Evolutionary conservation across 257 asterid species (phyloP), one percentile per base, ranked within the genome.

Genomic region (Knoxia roxburghii): DNA sequence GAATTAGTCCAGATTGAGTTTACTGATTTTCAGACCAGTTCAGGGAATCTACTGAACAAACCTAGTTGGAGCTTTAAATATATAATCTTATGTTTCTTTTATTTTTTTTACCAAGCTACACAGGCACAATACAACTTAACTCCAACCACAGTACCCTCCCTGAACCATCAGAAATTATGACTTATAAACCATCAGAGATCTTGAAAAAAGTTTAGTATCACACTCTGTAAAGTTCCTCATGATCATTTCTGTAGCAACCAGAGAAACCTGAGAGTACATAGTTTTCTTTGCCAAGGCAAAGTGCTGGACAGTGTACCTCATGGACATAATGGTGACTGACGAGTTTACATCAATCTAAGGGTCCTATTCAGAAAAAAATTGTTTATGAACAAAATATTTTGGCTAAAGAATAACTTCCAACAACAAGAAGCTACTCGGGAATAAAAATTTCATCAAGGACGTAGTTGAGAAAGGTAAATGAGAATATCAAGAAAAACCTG

Each of bases 401-500:
- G 14, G 41, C 24, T 33, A 11, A 40, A 33, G 41, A 62, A 62
- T 24, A 64, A 1, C 23, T n/a, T 4, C 41, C 32, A 37, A 37
- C 41, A 37, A 45, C 35, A 8, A 23, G 30, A n/a, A 46, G 18
- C 45, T 10, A 15, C 59, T 32, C 18, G 51, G 45, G 45, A 32
- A n/a, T 40, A 26, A 18, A 14, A 21, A 24, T 37, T n/a, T 13
- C 12, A 32, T 29, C 10, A 30, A 73, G 27, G 37, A 23, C n/a
- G 52, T 37, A 48, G 61, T 71, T 29, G 49, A 30, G 43, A 70
- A 72, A 66, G 61, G 59, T 65, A 71, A 75, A 65, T 64, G 35
- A 62, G 67, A 61, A 48, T 13, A 65, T 11, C 32, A 33, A 76
- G 70, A 53, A 50, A 52, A 68, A 90, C 99, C 96, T 90, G 83